Conservation (phyloP, 169 alveolate species). For the Theileria sp. region DNA sequence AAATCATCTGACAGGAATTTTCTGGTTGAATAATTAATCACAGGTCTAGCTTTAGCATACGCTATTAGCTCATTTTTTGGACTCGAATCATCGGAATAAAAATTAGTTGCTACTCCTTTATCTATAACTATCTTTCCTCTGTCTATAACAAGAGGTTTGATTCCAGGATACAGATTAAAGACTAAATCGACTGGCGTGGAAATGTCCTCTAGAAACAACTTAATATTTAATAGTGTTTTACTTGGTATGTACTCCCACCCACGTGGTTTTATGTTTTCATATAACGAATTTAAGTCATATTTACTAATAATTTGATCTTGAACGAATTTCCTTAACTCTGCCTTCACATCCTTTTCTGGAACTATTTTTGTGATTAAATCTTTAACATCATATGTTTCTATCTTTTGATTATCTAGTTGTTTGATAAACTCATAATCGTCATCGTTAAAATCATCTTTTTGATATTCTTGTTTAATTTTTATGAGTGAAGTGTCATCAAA, state of each 20-base stretch:
- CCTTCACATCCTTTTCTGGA: neutral
- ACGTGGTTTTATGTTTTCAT: conserved; percentile 1
- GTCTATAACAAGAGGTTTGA: conserved; percentile 26
- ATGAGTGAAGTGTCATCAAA: conserved; percentile 9
- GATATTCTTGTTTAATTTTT: neutral
- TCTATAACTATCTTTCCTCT: neutral
- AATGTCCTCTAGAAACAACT: conserved; percentile 1
- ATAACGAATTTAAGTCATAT: neutral
- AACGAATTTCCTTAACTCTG: neutral
- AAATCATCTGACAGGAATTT: neutral
- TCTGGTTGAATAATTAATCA: neutral
- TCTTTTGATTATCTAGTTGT: neutral
- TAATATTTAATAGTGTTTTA: neutral
- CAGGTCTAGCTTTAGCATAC: neutral
- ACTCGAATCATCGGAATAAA: neutral
- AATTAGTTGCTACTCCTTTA: neutral
- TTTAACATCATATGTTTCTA: conserved; percentile 2
- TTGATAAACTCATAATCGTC: neutral
- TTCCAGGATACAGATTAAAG: conserved; percentile 33
- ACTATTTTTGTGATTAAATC: neutral
- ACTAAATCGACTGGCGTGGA: neutral
- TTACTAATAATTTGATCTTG: neutral
- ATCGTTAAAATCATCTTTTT: neutral
- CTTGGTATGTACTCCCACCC: conserved; percentile 46
- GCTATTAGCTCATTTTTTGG: neutral